These are phyloP conservation scores for Thermomucor indicae-seudaticae DNA, from an alignment of 371 early-diverging fungal genomes.

Conservation along the genomic window DNA sequence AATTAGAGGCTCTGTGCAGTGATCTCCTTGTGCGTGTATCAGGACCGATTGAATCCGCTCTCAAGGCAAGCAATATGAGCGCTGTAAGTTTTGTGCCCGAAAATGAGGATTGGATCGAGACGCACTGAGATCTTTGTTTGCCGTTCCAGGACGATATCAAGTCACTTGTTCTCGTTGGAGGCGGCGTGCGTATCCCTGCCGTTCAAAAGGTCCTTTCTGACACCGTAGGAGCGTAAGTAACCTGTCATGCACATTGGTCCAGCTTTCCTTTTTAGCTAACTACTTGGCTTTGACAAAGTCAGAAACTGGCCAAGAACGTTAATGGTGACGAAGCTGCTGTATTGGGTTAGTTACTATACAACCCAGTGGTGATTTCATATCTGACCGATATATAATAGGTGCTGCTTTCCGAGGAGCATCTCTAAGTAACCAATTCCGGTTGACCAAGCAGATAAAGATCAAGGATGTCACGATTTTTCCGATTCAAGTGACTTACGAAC, in stretches of 20 bases:
- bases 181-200: conserved; percentile 86
- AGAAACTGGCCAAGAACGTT: conserved; percentile 88
- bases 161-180: conserved; percentile 93
- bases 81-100: conserved; percentile 38
- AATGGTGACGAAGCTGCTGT: conserved; percentile 97
- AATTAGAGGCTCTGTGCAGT: conserved; percentile 64
- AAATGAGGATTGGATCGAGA: background rate
- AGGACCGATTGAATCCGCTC: conserved; percentile 68
- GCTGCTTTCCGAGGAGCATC: conserved; percentile 90
- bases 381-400: conserved; percentile 29
- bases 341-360: conserved; percentile 43
- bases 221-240: conserved; percentile 71
- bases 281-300: conserved; percentile 26
- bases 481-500: conserved; percentile 68
- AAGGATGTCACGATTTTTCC: conserved; percentile 78
- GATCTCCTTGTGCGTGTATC: conserved; percentile 73
- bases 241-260: background rate
- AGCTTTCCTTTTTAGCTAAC: background rate
- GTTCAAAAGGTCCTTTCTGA: conserved; percentile 70
- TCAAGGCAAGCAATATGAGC: conserved; percentile 64
- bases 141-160: conserved; percentile 62
- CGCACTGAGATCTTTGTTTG: too few species aligned
- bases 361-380: background rate
- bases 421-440: conserved; percentile 82
- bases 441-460: conserved; percentile 76